Conservation (phyloP, 768 basidiomycete genomes). For the Lanmaoa rubissima region DNA sequence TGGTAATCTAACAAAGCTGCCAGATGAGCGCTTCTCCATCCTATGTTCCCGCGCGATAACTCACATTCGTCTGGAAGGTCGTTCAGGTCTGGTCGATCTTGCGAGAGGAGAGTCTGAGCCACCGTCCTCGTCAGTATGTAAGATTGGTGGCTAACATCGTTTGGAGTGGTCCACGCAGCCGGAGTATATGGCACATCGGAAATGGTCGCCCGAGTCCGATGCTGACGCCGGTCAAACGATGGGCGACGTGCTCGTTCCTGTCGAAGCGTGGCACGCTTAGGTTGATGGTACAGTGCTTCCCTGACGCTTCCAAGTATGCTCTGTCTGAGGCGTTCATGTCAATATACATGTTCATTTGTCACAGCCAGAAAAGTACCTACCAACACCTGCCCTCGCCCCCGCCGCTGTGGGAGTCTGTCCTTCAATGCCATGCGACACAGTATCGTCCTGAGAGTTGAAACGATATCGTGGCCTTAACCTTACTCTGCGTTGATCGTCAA, state of each 20-base stretch:
- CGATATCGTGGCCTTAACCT: neutral
- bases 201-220: neutral
- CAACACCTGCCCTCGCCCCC: neutral
- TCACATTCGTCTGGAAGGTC: slow-evolving; percentile 1
- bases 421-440: neutral
- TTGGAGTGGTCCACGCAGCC: neutral
- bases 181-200: neutral
- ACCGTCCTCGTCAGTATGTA: neutral
- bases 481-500: neutral
- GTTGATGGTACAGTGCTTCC: neutral
- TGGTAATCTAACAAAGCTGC: slow-evolving; percentile 5
- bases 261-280: neutral
- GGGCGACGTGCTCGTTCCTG: neutral
- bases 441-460: neutral
- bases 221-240: neutral
- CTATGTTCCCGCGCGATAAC: neutral
- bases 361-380: slow-evolving; percentile 7
- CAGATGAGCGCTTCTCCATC: neutral
- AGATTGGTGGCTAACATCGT: neutral
- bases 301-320: neutral
- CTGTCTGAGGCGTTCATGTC: slow-evolving; percentile 7
- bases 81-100: neutral
- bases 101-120: neutral
- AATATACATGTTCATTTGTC: neutral
- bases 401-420: neutral